Base-by-base conservation (phyloP, 805 yeast genomes). In the Helenozyma rhizophorensis region DNA sequence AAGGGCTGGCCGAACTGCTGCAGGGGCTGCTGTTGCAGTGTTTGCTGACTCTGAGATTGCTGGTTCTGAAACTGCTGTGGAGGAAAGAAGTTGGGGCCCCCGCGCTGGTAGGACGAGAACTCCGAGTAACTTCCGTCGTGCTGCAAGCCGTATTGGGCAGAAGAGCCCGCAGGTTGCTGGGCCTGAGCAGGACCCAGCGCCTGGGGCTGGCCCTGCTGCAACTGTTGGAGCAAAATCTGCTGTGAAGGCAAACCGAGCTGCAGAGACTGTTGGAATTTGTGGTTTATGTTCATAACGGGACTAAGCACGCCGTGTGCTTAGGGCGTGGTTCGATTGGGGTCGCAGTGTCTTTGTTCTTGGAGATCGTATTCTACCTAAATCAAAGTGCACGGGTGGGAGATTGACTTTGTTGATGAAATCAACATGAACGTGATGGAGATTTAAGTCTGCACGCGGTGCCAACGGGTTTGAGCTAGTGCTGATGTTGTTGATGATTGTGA, bases 151-250 rank as follows among this genome's bases (percentile, higher is more conserved):
- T 43, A 34, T 23, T 27, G 36, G 24, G 27, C 14, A 8, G 25
- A 31, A 14, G 24, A 27, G 23, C 25, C 32, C 9, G 31, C 12
- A 8, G 36, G 43, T 25, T 50, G 60, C 14, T 60, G 58, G 9
- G 62, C 58, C 24, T 45, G 54, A 10, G 14, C 5, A 6, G 6
- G 16, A 14, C 18, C 31, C n/a, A 13, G 37, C 9, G 26, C 12
- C 30, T 16, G 30, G n/a, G 52, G 27, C 30, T 55, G 65, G 10
- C 64, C 65, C 30, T 61, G 68, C 37, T 62, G 72, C 32, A 65
- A 54, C 40, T 63, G 70, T 44, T 62, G 70, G 33, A 64, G 54
- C 40, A 65, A 53, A 12, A 63, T 52, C 43, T 65, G 72, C 40
- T 66, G 72, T 18, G 68, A 64, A 33, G 65, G 72, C 32, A 62